These are phyloP conservation scores for Scheffersomyces cryptocercus DNA, from an alignment of 1,139 yeast species.

Conservation along the genomic window DNA sequence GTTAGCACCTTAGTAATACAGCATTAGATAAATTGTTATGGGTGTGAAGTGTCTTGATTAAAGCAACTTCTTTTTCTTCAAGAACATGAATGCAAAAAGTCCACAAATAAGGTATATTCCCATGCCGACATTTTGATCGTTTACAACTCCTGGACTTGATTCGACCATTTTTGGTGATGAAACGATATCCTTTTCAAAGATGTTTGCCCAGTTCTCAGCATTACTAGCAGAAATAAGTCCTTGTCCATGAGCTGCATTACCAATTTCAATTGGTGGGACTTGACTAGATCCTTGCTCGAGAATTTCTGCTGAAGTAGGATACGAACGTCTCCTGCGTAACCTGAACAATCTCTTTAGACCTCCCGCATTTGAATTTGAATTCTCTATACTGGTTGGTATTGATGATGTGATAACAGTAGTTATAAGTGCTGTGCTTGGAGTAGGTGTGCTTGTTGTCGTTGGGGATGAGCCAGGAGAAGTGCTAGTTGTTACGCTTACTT, in stretches of 20 bases:
- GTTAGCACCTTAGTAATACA: too few species aligned
- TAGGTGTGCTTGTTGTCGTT: constrained; percentile 3
- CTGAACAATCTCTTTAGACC: not conserved
- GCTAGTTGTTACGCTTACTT: constrained; percentile 32
- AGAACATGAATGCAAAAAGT: constrained; percentile 15
- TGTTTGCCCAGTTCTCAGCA: not conserved
- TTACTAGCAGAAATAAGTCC: not conserved
- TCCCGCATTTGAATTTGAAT: not conserved
- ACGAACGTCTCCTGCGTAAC: not conserved
- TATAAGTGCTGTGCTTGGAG: constrained; percentile 2
- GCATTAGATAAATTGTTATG: not conserved
- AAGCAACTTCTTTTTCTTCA: constrained; percentile 10
- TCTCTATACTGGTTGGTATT: constrained; percentile 13
- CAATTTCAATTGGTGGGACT: not conserved
- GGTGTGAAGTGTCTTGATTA: not conserved
- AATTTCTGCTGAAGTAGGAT: too few species aligned
- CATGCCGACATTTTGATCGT: constrained; percentile 14
- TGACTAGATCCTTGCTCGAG: not conserved
- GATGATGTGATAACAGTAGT: constrained; percentile 4
- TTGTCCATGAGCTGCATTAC: too few species aligned
- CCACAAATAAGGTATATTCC: constrained; percentile 17
- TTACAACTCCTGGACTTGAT: constrained; percentile 5
- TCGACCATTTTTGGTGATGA: not conserved
- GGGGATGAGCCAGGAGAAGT: constrained; percentile 10
- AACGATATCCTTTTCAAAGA: not conserved